Base-by-base conservation (phyloP, 371 early-diverging fungal genomes). In the Rhizopus sp. region DNA sequence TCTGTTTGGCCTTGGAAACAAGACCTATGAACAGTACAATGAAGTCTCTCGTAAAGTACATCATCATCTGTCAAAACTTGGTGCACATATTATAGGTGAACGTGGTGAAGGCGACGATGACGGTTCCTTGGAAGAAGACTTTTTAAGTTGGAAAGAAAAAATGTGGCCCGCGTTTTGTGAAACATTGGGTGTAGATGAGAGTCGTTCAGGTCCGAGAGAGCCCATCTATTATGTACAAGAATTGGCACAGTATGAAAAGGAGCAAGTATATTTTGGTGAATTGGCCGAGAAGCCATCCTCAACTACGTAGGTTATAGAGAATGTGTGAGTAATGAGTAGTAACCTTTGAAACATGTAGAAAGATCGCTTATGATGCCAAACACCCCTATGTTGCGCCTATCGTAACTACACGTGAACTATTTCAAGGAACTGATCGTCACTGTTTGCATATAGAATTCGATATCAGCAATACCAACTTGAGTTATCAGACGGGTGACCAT, bases 41-140 rank as follows among this genome's bases (percentile, higher is more conserved):
- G 85, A 88, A 51, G 91, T 93, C 40, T 83, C 78, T 23, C 78
- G 93, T 30, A 75, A 78, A 4, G 63, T 93, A 13, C 90, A 93
- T 55, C 73, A 72, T 31, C 75, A 83, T 17, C 70, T 96, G 50
- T 59, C 57, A 17, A 66, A 64, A 9, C 72, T 90, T 48, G 97
- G 97, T 33, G 97, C 91, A 13, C 68, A 60, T 13, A 81, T 91
- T n/a, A 68, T 97, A 37, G 91, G 90, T 41, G 86, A 83, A 53
- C 70, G 84, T 46, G 99, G 99, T 39, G 94, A 95, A 68, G 97
- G 99, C 44, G 99, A 98, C 79, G 99, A 97, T 60, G 96, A 98
- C 70, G 88, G 82, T 23, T 93, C 91, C 44, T 70, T 98, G 48
- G 98, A 98, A 69, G 97, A 96, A 55, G 96, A 97, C 70, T 98